Evolutionary conservation across 2,329 filamentous ascomycete genomes (phyloP).

Genomic region (Didymella pomorum): DNA sequence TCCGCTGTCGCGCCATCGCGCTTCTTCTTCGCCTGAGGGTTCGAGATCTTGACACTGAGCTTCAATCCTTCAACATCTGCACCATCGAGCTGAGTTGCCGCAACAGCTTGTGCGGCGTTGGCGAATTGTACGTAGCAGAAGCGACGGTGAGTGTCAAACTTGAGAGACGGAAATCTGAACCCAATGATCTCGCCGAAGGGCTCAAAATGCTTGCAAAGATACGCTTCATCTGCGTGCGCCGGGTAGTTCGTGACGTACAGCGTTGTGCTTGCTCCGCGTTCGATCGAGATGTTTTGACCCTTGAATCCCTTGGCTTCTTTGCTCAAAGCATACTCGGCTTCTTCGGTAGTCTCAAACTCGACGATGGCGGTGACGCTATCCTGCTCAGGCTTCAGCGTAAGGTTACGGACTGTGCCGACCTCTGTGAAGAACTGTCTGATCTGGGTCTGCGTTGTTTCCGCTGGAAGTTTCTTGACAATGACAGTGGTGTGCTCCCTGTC

Average conservation of each 20-base stretch:
- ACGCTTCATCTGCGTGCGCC: conserved; percentile 74
- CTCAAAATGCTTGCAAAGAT: conserved; percentile 70
- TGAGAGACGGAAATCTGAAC: conserved; percentile 89
- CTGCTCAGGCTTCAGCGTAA: conserved; percentile 72
- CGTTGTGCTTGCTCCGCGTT: conserved; percentile 78
- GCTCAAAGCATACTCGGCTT: conserved; percentile 81
- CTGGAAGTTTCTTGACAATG: conserved; percentile 79
- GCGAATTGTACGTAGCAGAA: conserved; percentile 97
- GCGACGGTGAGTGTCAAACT: conserved; percentile 84
- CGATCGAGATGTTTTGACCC: conserved; percentile 75
- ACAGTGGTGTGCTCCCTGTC: conserved; percentile 92
- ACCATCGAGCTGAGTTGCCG: conserved; percentile 76
- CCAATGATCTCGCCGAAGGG: conserved; percentile 82
- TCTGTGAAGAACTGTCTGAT: conserved; percentile 91
- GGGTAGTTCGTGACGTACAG: conserved; percentile 93
- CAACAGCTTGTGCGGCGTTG: conserved; percentile 52
- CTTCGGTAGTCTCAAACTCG: conserved; percentile 83
- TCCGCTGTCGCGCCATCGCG: conserved; percentile 85
- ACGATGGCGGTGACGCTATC: conserved; percentile 75
- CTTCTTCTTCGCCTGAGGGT: conserved; percentile 78
- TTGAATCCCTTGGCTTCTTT: conserved; percentile 82
- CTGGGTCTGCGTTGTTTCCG: conserved; percentile 72
- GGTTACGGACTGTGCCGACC: conserved; percentile 82
- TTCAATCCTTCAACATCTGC: conserved; percentile 71
- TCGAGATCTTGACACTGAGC: conserved; percentile 81